Conservation (phyloP, 805 yeast species). For the Kregervanrija pseudodelftensis region DNA sequence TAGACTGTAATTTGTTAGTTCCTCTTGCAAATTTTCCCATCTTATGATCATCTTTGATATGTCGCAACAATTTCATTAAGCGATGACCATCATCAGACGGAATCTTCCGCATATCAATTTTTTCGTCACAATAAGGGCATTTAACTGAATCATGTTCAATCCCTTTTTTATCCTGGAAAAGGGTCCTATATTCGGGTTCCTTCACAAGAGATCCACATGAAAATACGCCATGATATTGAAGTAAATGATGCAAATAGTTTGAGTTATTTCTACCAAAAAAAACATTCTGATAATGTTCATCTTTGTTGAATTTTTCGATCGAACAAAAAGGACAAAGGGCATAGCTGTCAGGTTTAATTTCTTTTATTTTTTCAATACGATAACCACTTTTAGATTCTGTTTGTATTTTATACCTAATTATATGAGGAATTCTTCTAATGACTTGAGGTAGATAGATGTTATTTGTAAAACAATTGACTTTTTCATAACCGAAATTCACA, state of each 20-base stretch:
- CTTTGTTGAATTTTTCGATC: slow-evolving; percentile 11
- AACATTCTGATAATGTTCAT: slow-evolving; percentile 12
- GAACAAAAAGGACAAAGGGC: slow-evolving; percentile 26
- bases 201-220: slow-evolving; percentile 23
- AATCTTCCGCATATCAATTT: neutral
- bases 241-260: slow-evolving; percentile 26
- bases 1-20: neutral
- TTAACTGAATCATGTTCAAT: slow-evolving; percentile 19
- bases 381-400: neutral
- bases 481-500: slow-evolving; percentile 8
- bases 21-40: slow-evolving; percentile 3
- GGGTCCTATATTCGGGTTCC: slow-evolving; percentile 21
- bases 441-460: slow-evolving; percentile 19
- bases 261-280: slow-evolving; percentile 25
- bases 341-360: slow-evolving; percentile 17
- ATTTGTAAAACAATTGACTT: slow-evolving; percentile 13
- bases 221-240: slow-evolving; percentile 27
- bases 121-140: slow-evolving; percentile 22
- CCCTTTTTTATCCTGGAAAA: slow-evolving; percentile 2
- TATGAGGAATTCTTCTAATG: slow-evolving; percentile 10
- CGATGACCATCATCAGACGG: no score
- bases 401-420: neutral
- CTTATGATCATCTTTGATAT: neutral
- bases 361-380: slow-evolving; percentile 1
- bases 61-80: slow-evolving; percentile 2